A percentile compares a stretch with the other conserved stretches of the same genome.
Evolutionary conservation across 1,284 basidiomycete species (phyloP).

Genomic region (Uromyces viciae-fabae): DNA sequence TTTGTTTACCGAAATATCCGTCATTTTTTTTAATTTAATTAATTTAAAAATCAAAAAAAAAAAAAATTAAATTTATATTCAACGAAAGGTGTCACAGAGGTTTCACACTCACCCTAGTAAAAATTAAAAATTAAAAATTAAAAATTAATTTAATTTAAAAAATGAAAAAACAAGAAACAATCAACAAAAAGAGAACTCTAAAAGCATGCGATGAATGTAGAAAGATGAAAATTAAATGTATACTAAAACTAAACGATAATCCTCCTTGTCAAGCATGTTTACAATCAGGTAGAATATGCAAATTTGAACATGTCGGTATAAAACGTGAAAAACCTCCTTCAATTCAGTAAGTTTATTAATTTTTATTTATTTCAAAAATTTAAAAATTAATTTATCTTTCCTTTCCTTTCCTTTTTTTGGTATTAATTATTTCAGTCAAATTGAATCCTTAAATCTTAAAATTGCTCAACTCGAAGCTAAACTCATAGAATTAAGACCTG

Average conservation of each 20-base stretch:
- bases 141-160: too few relatives aligned
- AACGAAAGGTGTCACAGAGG: too few relatives aligned
- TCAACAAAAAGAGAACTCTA: slow-evolving; percentile 24
- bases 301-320: slow-evolving; percentile 33
- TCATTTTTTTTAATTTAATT: too few relatives aligned
- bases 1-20: too few relatives aligned
- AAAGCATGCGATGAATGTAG: slow-evolving; percentile 37
- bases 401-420: too few relatives aligned
- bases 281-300: slow-evolving; percentile 9
- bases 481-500: background rate
- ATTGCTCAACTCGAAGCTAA: slow-evolving; percentile 22
- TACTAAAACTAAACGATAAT: background rate
- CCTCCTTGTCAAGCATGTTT: slow-evolving; percentile 27
- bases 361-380: too few relatives aligned
- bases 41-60: too few relatives aligned
- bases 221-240: slow-evolving; percentile 43
- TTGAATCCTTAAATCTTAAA: slow-evolving; percentile 5
- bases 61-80: too few relatives aligned
- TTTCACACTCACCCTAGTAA: too few relatives aligned
- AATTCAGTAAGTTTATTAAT: slow-evolving; percentile 19
- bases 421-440: slow-evolving; percentile 18
- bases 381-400: too few relatives aligned
- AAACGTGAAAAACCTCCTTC: slow-evolving; percentile 33
- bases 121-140: too few relatives aligned
- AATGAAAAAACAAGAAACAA: too few relatives aligned